Percentiles rank a stretch among this genome's conserved stretches.
phyloP scores from a whole-genome alignment of 441 rosid species.

The Arabidopsis hybrid region DNA sequence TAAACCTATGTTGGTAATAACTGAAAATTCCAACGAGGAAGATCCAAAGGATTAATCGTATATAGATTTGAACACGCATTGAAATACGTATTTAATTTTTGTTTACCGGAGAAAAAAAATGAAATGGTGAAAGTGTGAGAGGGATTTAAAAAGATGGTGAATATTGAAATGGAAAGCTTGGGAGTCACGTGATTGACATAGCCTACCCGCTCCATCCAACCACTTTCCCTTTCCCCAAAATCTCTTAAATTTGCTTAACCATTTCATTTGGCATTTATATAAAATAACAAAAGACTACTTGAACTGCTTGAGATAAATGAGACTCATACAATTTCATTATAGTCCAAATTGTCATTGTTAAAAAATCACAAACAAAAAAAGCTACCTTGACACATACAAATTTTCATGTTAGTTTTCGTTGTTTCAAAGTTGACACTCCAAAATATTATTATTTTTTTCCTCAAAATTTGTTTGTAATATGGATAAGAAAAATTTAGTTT shows the following conservation, averaged over 20 bases:
- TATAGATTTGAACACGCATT: background rate
- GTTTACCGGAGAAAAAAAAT: background rate
- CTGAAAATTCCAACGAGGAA: background rate
- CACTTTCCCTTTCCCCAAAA: conserved; percentile 34
- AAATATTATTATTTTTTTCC: background rate
- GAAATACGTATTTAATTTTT: background rate
- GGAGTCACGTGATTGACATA: conserved; percentile 48
- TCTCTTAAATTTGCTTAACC: conserved; percentile 15
- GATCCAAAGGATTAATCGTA: background rate
- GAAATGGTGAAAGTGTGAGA: background rate
- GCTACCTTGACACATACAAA: background rate
- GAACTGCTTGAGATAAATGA: too few relatives aligned
- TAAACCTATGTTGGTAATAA: background rate
- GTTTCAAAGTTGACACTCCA: background rate
- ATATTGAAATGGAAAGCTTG: conserved; percentile 34
- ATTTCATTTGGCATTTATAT: conserved; percentile 10
- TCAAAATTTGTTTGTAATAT: too few relatives aligned
- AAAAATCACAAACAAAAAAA: background rate
- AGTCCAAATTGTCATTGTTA: conserved; percentile 2
- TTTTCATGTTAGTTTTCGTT: background rate
- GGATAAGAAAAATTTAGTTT: background rate
- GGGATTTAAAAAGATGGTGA: background rate
- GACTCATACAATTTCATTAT: background rate
- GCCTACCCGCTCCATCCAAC: conserved; percentile 50
- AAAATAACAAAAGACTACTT: background rate